Base-by-base conservation (phyloP, 2,329 filamentous ascomycete species). In the Neonectria ditissima region DNA sequence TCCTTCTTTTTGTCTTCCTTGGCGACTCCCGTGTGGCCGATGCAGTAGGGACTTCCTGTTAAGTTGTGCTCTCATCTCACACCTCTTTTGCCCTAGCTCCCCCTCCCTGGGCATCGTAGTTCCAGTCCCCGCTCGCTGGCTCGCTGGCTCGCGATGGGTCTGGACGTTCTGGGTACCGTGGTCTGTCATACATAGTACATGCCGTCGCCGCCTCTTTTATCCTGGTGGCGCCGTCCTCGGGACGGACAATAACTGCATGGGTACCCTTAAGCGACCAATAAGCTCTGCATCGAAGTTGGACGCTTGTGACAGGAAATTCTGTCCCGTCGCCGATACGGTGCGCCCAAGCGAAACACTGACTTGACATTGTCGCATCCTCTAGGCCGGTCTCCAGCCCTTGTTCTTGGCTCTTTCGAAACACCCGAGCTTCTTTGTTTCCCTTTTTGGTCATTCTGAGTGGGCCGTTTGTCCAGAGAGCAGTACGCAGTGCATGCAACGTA, bases 1-100 rank as follows among this genome's bases (percentile, higher is more conserved):
- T 72, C 63, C 69, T 73, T 73, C 71, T 68, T 72, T 73, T 72
- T 69, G 64, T 64, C 69, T 73, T 73, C 71, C 69, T 71, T 73
- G 68, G 69, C 60, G 62, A 67, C 63, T 65, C 63, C 66, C 54
- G 65, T 53, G 65, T 56, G 62, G 55, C 56, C 55, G 55, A 65
- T 51, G 65, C 53, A 63, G 58, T 41, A 37, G 5, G 34, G 14
- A 41, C 70, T 68, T 69, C 70, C 55, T 71, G 68, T 39, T n/a
- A 63, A 54, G 59, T 61, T 65, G 59, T 55, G 45, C 55, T 62
- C 66, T 67, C 63, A 70, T 64, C 37, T 63, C 57, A 69, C 55
- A 55, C 56, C 70, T 55, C 62, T 57, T 67, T 55, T 44, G 47
- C 63, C 45, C 50, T 64, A 43, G 51, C 62, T 63, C 6, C 26